Base-by-base conservation (phyloP, 768 basidiomycete genomes). In the Boletus speciosus region DNA sequence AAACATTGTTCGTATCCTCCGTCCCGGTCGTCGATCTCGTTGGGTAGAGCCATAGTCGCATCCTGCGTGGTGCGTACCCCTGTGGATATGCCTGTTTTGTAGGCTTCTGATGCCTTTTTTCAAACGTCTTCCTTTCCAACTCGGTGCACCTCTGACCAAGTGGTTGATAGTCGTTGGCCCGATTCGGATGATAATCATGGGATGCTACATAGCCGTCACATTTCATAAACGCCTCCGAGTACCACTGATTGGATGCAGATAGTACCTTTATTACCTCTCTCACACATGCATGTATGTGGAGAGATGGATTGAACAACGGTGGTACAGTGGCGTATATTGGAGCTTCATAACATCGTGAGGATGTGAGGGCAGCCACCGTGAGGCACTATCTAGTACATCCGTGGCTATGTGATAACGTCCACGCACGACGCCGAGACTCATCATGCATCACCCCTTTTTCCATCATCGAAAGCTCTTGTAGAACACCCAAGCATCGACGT, bases 401-500 rank as follows among this genome's bases (percentile, higher is more conserved):
- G 23, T 25, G 25, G 23, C 31, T 32, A 32, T 32, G 31, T 32
- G 31, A 32, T 32, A 32, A 32, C 31, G 31, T 10, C 31, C 31
- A 31, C 10, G 31, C 31, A 32, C 31, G 31, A 32, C 31, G 31
- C 31, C 31, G 31, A 32, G 31, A 32, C 19, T 19, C 19, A 19
- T 19, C 19, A 9, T 11, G 4, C 29, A 29, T 32, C 31, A 31
- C 31, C 31, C 31, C 31, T 11, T 32, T 16, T 5, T 25, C 5
- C 6, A 15, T 78, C 75, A 5, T 75, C 74, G 65, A 93, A 48
- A 93, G 56, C 79, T 82, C 74, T 88, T 92, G 74, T 90, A 92
- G 63, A 90, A 79, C 15, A 97, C 81, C 72, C 84, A 83, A 1
- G 94, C 92, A 66, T 97, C 93, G 8, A 94, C 85, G 61, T 84